Percentiles rank a stretch among this genome's conserved stretches.
Evolutionary conservation across 345 rosid genomes (phyloP).

Genomic region (Arabidopsis suecica): DNA sequence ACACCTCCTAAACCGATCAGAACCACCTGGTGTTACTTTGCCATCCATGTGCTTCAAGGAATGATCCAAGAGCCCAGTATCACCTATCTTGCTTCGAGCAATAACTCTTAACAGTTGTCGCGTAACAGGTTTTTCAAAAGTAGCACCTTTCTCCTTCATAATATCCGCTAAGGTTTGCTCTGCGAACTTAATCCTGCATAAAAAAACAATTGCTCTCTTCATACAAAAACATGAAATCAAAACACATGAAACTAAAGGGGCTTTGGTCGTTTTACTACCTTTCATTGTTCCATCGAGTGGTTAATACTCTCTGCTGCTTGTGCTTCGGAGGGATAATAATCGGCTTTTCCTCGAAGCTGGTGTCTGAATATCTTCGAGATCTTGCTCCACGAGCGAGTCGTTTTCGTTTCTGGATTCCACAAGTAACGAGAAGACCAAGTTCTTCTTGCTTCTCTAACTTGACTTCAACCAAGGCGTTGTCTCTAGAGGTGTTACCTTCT

Average conservation of each 20-base stretch:
- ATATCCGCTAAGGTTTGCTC: conserved; percentile 70
- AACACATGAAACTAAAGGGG: conserved; percentile 19
- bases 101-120: conserved; percentile 61
- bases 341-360: conserved; percentile 11
- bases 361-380: conserved; percentile 33
- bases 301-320: conserved; percentile 31
- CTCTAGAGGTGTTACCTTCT: conserved; percentile 24
- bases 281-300: conserved; percentile 70
- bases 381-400: conserved; percentile 42
- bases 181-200: conserved; percentile 68
- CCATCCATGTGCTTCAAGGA: conserved; percentile 90
- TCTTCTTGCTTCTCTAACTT: conserved; percentile 49
- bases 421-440: conserved; percentile 37
- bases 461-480: conserved; percentile 40
- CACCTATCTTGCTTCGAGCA: conserved; percentile 78
- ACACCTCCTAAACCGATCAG: conserved; percentile 83
- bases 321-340: conserved; percentile 23
- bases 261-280: conserved; percentile 51
- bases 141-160: conserved; percentile 79
- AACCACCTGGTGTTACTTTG: conserved; percentile 82
- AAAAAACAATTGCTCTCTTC: not conserved
- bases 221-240: conserved; percentile 6
- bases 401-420: conserved; percentile 52
- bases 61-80: conserved; percentile 96
- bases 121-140: conserved; percentile 67